These are phyloP conservation scores for Colletotrichum camelliae DNA, from an alignment of 2,329 filamentous ascomycete species.

Conservation along the genomic window DNA sequence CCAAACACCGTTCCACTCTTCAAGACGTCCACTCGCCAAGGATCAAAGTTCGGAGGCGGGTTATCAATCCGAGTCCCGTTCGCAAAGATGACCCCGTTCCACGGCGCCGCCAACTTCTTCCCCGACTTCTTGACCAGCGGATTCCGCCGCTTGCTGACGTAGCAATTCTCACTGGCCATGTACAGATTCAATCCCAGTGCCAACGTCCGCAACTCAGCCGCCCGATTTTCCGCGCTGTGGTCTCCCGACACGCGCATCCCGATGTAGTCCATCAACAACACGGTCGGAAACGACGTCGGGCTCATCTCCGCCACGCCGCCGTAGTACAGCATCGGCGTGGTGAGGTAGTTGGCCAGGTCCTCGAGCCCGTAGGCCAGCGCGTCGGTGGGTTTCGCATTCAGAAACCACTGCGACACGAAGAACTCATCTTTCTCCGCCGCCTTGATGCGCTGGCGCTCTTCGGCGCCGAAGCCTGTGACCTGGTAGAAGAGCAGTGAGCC, in stretches of 20 bases:
- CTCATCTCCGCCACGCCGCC: conserved; percentile 32
- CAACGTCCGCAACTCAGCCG: conserved; percentile 36
- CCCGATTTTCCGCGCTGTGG: conserved; percentile 30
- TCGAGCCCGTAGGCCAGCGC: conserved; percentile 28
- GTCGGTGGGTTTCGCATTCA: conserved; percentile 28
- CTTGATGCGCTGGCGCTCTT: neutral
- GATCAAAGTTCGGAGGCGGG: conserved; percentile 26
- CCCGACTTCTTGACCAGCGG: conserved; percentile 23
- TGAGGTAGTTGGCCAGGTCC: conserved; percentile 33
- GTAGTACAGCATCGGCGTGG: conserved; percentile 40
- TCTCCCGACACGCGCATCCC: conserved; percentile 31
- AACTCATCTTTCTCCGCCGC: neutral
- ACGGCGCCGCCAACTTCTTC: conserved; percentile 4
- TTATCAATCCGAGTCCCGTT: conserved; percentile 32
- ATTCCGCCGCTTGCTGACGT: conserved; percentile 25
- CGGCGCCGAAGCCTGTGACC: neutral
- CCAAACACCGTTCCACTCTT: conserved; percentile 30
- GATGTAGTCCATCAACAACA: conserved; percentile 36
- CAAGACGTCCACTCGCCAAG: conserved; percentile 25
- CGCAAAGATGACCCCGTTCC: conserved; percentile 36
- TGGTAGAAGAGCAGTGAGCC: neutral
- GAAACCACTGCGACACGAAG: neutral
- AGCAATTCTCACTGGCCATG: conserved; percentile 38
- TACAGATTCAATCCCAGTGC: conserved; percentile 36
- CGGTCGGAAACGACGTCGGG: conserved; percentile 33